Evolutionary conservation across 169 alveolate species (phyloP), one percentile per base, ranked within the genome.

Genomic region (Besnoitia besnoiti): DNA sequence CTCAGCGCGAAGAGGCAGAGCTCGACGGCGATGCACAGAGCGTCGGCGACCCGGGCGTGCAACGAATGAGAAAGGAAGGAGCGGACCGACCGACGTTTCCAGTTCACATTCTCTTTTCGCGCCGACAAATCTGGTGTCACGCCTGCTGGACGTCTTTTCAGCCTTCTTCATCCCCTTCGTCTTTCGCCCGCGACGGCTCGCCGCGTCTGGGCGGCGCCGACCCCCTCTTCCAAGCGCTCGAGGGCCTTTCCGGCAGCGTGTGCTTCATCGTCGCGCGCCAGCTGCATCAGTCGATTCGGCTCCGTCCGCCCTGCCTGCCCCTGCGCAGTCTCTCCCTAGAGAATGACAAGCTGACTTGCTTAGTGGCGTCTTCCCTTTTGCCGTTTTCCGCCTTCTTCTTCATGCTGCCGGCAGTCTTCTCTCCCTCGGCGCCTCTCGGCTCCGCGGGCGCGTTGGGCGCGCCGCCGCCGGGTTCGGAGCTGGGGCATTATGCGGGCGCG

Each of bases 201-300:
- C n/a, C n/a, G n/a, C n/a, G n/a, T n/a, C n/a, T n/a, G n/a, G n/a
- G n/a, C n/a, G n/a, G n/a, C n/a, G n/a, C n/a, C 12, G 93, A 90
- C 42, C 93, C 90, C 10, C 90, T 90, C 33, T 90, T 77, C n/a
- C 62, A 77, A 0, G 55, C 51, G 4, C 90, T 90, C 24, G 93
- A 90, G 77, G 93, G 93, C 16, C 80, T 90, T 7, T 49, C 90
- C 0, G 93, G 93, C 0, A 85, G 93, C 37, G 93, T 85, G 10
- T 76, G 87, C 3, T 85, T 75, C 10, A 84, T 79, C 24, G 40
- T 90, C 84, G 80, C 77, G 77, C 89, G 93, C 73, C 85, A 76
- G 93, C 93, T 90, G 73, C 82, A 47, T 4, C 93, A 90, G 93
- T 39, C 85, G 50, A 77, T 79, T 19, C 93, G 90, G 37, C 42